phyloP scores from a whole-genome alignment of 2,329 filamentous ascomycete species.

The Penicillium sp. region DNA sequence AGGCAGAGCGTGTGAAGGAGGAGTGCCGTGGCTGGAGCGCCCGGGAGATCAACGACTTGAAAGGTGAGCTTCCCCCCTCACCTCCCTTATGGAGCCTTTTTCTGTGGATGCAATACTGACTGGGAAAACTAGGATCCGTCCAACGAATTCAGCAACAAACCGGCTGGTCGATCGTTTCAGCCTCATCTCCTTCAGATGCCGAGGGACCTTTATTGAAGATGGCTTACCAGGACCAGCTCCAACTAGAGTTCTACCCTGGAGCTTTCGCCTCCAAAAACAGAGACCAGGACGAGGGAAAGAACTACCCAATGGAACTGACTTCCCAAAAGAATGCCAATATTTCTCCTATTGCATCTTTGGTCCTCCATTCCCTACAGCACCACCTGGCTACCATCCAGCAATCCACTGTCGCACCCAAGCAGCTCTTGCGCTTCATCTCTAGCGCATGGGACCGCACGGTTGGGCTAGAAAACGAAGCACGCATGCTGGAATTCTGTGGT shows the following conservation, averaged over 20 bases:
- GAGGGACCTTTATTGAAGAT: conserved; percentile 41
- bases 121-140: conserved; percentile 36
- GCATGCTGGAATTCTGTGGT: conserved; percentile 46
- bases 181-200: conserved; percentile 29
- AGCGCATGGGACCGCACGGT: conserved; percentile 45
- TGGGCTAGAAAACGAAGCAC: conserved; percentile 45
- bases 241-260: conserved; percentile 44
- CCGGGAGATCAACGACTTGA: conserved; percentile 75
- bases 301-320: conserved; percentile 36
- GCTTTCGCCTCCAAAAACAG: conserved; percentile 33
- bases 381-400: conserved; percentile 40
- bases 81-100: not conserved
- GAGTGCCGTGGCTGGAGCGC: conserved; percentile 87
- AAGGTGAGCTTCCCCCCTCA: conserved; percentile 56
- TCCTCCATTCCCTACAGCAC: conserved; percentile 44
- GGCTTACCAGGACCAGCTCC: conserved; percentile 44
- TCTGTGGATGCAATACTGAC: conserved; percentile 5
- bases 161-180: conserved; percentile 47
- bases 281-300: conserved; percentile 24
- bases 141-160: conserved; percentile 42
- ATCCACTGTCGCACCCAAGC: conserved; percentile 36
- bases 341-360: conserved; percentile 42
- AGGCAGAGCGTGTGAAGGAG: conserved; percentile 79
- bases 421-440: conserved; percentile 44
- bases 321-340: conserved; percentile 26